phyloP scores from a whole-genome alignment of 352 stramenopile species.

The Phytophthora crassamura region DNA sequence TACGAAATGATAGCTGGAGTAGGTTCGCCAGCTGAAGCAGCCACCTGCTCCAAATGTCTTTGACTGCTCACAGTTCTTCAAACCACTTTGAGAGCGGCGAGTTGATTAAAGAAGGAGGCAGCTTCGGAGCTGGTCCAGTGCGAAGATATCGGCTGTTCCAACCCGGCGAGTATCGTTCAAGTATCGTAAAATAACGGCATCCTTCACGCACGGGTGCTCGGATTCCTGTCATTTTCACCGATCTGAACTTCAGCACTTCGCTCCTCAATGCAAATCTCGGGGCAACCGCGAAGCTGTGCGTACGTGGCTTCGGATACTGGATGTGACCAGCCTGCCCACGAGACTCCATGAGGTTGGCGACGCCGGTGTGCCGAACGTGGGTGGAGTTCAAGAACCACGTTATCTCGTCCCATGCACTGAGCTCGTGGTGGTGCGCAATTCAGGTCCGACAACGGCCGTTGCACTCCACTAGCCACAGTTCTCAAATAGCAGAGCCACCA shows the following conservation, averaged over 20 bases:
- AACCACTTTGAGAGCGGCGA: conserved; percentile 59
- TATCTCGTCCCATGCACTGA: conserved; percentile 11
- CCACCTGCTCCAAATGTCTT: conserved; percentile 32
- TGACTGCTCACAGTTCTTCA: conserved; percentile 31
- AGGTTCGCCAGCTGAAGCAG: not conserved
- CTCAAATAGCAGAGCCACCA: too few species aligned
- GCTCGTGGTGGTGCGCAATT: conserved; percentile 3
- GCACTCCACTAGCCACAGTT: not conserved
- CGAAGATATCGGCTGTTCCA: conserved; percentile 41
- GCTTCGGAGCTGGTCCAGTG: conserved; percentile 57
- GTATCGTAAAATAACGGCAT: conserved; percentile 57
- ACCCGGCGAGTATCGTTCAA: conserved; percentile 39
- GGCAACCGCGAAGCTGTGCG: conserved; percentile 51
- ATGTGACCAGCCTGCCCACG: conserved; percentile 60
- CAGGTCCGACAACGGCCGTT: conserved; percentile 7
- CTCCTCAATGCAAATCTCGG: conserved; percentile 64
- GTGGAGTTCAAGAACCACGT: conserved; percentile 53
- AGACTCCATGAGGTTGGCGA: conserved; percentile 86
- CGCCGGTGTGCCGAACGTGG: conserved; percentile 81
- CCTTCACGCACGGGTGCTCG: conserved; percentile 55
- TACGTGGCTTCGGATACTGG: conserved; percentile 74
- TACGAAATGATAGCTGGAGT: conserved; percentile 36
- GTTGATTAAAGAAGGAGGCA: conserved; percentile 58
- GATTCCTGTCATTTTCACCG: conserved; percentile 55
- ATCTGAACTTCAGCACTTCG: conserved; percentile 56